Base-by-base conservation (phyloP, 306 rosid genomes). In the Dalbergia oliveri region DNA sequence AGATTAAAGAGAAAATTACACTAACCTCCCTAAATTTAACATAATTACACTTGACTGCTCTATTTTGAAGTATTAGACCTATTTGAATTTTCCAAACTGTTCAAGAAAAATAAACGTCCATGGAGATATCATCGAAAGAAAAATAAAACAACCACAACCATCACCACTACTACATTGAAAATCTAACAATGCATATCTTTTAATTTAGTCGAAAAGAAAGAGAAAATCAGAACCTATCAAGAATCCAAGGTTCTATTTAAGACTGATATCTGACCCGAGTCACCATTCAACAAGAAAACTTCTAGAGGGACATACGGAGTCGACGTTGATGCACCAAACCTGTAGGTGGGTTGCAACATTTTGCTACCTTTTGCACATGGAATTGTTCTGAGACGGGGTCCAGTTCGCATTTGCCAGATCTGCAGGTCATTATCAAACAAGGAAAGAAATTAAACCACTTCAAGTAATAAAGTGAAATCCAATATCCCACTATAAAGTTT, bases 371-470 rank as follows among this genome's bases (percentile, higher is more conserved):
- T 96, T 11, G 92, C 75, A 57, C 98, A 96, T 44, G 63, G 67
- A 85, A 96, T 91, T 1, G 93, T 89, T 75, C 98, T 89, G 80
- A 96, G 99, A 66, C 98, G 97, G 5, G 93, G 88, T 53, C 99
- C 99, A 23, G 98, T 93, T 87, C 99, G 89, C 99, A 96, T 96
- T 90, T 93, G 98, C 99, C 99, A 96, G 81, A 96, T 93, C 99
- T 93, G 93, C 76, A 82, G 0, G 15, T 43, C 10, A 82, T 79
- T 31, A 49, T 47, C 83, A 39, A 78, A 63, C 53, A 56, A 75
- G 33, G 5, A 41, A 76, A 69, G 37, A 23, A 58, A 39, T 47
- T 6, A 44, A 73, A 70, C 19, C 51, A 0, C 26, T 65, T 37
- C 50, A 10, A 6, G 43, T 10, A 4, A 49, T 31, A 23, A 26